Base-by-base conservation (phyloP, 202 grass and related monocot species). In the Schoenoplectus triqueter region DNA sequence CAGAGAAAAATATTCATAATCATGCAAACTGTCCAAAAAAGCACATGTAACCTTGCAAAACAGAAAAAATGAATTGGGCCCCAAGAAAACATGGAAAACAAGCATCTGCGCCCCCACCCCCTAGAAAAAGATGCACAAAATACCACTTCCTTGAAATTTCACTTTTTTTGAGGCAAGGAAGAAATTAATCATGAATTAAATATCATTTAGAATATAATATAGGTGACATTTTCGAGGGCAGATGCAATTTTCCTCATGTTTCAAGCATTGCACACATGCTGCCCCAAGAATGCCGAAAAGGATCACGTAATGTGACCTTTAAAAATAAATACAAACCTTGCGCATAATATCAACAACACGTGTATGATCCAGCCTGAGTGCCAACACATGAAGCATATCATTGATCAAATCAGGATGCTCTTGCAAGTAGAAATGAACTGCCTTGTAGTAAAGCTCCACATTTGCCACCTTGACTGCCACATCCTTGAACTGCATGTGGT, bases 401-500 rank as follows among this genome's bases (percentile, higher is more conserved):
- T 97, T 94, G 31, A 97, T 94, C 85, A 97, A 88, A 89, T 97
- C 90, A 86, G 92, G 94, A 80, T 97, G 94, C 46, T 97, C 92
- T 90, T 94, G 92, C 80, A 97, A 72, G 87, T 97, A 97, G 90
- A 97, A 97, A 80, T 97, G 92, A 72, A 97, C 94, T 18, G 94
- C 90, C 82, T 94, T 97, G 84, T 97, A 97, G 88, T 94, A 97
- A 75, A 97, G 85, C 82, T 97, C 94, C 69, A 97, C 92, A 86
- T 94, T 97, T 84, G 92, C 92, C 88, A 94, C 92, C 89, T 97
- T 97, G 65, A 97, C 92, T 79, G 84, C 70, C 48, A 97, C 92
- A 84, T 97, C 94, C 81, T 97, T 97, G 84, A 97, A 97, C 80
- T 97, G 94, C 94, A 97, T 94, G 90, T 97, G 94, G 85, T 97